Base-by-base conservation (phyloP, 2,329 filamentous ascomycete genomes). In the Cladosporium phlei region DNA sequence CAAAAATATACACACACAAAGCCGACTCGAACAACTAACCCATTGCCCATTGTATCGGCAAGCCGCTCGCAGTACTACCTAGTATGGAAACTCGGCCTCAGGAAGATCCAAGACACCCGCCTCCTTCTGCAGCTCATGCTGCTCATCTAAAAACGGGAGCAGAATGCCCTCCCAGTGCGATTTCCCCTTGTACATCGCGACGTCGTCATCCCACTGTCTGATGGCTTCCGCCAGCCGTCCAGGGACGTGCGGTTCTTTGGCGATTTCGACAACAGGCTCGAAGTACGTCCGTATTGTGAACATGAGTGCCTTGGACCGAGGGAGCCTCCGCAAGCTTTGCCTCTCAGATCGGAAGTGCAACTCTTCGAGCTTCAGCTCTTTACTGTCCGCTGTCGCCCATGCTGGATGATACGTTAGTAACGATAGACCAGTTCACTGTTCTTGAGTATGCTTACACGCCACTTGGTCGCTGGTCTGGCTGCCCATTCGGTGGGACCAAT, bases 261-360 rank as follows among this genome's bases (percentile, higher is more conserved):
- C 42, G 11, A 45, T 45, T 3, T 16, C 8, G 12, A 25, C 37
- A 32, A 45, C 37, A 2, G 42, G 42, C 12, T 45, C 42, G 24
- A 45, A 45, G 16, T 45, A 45, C 9, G 42, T 45, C 5, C 42
- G 42, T 8, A 45, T 37, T 6, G 42, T 45, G 24, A 45, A 45
- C 42, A 45, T 37, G 16, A 45, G 24, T 5, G 42, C 42, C 16
- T 32, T 32, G 2, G 42, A 37, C 12, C 42, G 42, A 7, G 42
- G 32, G 2, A 45, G 42, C 7, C 42, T 32, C 12, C 42, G 42
- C 5, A 45, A 32, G 6, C 32, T 45, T 19, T 45, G 42, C 29
- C 42, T n/a, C 19, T 45, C 42, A 8, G 42, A 45, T 37, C 42
- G 17, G 17, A 45, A 45, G 19, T 45, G 32, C 2, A 45, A 37